These are phyloP conservation scores for Lichtheimia ramosa DNA, from an alignment of 371 early-diverging fungal species.

Conservation along the genomic window DNA sequence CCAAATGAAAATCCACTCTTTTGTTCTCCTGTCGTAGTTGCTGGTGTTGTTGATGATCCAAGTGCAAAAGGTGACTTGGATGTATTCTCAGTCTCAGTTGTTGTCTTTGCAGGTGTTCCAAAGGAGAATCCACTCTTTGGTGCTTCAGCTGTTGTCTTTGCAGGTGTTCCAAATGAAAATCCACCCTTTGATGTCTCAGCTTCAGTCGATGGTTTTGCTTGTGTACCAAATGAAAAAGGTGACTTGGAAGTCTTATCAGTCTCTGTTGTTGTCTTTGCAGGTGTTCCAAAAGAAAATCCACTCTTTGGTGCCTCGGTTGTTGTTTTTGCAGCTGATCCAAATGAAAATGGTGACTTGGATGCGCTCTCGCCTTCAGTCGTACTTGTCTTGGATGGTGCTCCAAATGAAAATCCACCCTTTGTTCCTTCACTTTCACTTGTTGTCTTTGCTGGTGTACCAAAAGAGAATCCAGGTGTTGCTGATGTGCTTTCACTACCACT, in stretches of 20 bases:
- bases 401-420: not conserved
- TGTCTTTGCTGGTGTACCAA: not conserved
- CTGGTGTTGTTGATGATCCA: not conserved
- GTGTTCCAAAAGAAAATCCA: constrained; percentile 1
- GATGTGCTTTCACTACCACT: not conserved
- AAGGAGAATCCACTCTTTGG: not conserved
- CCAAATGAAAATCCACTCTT: not conserved
- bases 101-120: not conserved
- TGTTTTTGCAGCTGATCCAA: not conserved
- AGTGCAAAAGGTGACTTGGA: not conserved
- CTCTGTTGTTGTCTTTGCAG: not conserved
- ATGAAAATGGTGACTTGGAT: not conserved
- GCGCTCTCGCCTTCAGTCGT: not conserved
- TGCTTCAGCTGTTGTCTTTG: not conserved
- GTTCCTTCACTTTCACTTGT: not conserved
- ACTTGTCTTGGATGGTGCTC: not conserved
- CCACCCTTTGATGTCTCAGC: not conserved
- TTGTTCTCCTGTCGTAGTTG: not conserved
- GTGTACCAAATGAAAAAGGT: not conserved
- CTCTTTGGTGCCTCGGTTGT: not conserved
- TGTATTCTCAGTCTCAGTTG: not conserved
- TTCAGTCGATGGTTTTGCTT: too few relatives aligned
- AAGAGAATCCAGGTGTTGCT: not conserved
- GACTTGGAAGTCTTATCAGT: not conserved
- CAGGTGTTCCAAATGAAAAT: constrained; percentile 3